Conservation (phyloP, 2,329 filamentous ascomycete genomes). For the Cyclaneusma minus region DNA sequence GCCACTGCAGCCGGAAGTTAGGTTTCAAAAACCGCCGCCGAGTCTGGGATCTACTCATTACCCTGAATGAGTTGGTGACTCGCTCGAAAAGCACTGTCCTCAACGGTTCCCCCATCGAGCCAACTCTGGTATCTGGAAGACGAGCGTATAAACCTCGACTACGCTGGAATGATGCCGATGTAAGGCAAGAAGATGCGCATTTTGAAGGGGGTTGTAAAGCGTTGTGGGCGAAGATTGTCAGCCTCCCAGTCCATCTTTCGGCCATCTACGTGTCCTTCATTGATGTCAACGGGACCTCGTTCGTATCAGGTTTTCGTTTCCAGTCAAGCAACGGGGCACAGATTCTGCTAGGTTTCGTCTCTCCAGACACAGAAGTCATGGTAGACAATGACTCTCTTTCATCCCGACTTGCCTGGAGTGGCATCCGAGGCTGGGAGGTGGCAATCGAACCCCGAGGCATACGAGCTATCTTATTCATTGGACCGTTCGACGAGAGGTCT, state of each 20-base stretch:
- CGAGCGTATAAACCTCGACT: not conserved
- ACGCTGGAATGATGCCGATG: not conserved
- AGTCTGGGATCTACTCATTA: slow-evolving; percentile 1
- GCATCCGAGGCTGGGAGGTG: slow-evolving; percentile 1
- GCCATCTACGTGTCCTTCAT: slow-evolving; percentile 1
- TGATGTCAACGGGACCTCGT: slow-evolving; percentile 1
- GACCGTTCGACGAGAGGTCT: no score
- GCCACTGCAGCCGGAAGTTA: not conserved
- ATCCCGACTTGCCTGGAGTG: not conserved
- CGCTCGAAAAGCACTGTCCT: not conserved
- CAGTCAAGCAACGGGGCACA: not conserved
- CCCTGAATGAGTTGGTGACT: not conserved
- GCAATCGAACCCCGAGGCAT: slow-evolving; percentile 1
- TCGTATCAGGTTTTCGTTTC: slow-evolving; percentile 1
- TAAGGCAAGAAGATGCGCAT: not conserved
- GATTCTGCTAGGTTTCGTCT: slow-evolving; percentile 1
- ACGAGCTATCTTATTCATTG: no score
- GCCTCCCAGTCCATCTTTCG: not conserved
- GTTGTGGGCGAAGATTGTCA: slow-evolving; percentile 1
- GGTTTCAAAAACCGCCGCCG: slow-evolving; percentile 1
- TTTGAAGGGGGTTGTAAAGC: not conserved
- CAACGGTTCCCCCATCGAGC: not conserved
- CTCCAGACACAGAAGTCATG: not conserved
- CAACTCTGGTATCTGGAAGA: slow-evolving; percentile 1
- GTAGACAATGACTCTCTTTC: not conserved